Base-by-base conservation (phyloP, 1,284 basidiomycete genomes). In the Trametes hirsuta region DNA sequence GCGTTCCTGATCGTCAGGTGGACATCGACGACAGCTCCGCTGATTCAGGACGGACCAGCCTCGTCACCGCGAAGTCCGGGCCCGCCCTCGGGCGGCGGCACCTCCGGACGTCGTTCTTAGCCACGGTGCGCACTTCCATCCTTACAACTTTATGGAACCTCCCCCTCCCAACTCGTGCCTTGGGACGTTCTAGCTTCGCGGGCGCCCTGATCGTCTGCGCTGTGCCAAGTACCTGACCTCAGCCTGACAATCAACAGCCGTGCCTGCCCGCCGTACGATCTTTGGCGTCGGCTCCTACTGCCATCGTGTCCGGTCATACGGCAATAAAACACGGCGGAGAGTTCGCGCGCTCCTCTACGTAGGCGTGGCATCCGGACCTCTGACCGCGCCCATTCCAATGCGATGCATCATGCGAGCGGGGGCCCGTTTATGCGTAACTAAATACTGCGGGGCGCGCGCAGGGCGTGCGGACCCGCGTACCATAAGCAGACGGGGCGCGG, bases 1-100 rank as follows among this genome's bases (percentile, higher is more conserved):
- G 21, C 22, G 55, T 50, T 21, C 48, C 48, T 51, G 55, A 57
- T 57, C 55, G 41, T 40, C 55, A 30, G 30, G 30, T 30, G 30
- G 30, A 30, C 47, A 40, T 39, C 14, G 34, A 12, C 47, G 25
- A 22, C 35, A 51, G 4, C 55, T 51, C 55, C 55, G 55, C 55
- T 57, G 55, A 57, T 57, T 48, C 36, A 51, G 42, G 21, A 21
- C 48, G 21, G 15, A 36, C n/a, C 22, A 40, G 37, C 41, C 24
- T 22, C 55, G 30, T 49, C 42, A 25, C 52, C 52, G 48, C 15
- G 47, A 46, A 46, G 15, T 46, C 24, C 55, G 55, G 48, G 42
- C 11, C 48, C 55, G 55, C 35, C 11, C 18, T 34, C 22, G 24
- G 42, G 42, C 35, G 21, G 39, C 3, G 5, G 45, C 41, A 14